Evolutionary conservation across 345 rosid species (phyloP).

Genomic region (Eucalyptus sp.): DNA sequence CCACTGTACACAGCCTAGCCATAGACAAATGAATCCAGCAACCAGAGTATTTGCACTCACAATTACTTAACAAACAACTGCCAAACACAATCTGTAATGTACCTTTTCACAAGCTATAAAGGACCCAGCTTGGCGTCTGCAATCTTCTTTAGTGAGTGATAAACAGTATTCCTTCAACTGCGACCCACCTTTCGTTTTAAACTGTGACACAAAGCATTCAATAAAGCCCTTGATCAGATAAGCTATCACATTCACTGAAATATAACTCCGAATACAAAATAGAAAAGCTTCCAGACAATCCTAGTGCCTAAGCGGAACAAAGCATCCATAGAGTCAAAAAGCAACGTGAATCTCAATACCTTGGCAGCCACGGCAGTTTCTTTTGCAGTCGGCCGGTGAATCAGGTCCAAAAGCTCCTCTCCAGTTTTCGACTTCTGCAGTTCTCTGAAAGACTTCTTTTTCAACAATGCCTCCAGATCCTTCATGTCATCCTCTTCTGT

Average conservation of each 20-base stretch:
- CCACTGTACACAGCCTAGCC: background rate
- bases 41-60: background rate
- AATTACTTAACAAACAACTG: background rate
- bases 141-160: conserved; percentile 90
- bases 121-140: conserved; percentile 74
- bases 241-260: background rate
- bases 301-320: background rate
- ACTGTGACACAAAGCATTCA: conserved; percentile 25
- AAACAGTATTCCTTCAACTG: conserved; percentile 93
- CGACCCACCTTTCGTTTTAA: conserved; percentile 97
- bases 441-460: conserved; percentile 83
- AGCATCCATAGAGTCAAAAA: background rate
- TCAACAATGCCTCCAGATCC: conserved; percentile 82
- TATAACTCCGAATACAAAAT: background rate
- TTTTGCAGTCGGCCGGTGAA: conserved; percentile 85
- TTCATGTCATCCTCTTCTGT: conserved; percentile 83
- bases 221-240: background rate
- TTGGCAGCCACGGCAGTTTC: conserved; percentile 95
- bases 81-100: background rate
- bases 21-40: background rate
- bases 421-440: conserved; percentile 84
- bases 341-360: conserved; percentile 21
- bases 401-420: conserved; percentile 82
- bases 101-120: conserved; percentile 93
- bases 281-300: background rate